These are phyloP conservation scores for Heritiera littoralis DNA, from an alignment of 345 rosid genomes.

Conservation along the genomic window DNA sequence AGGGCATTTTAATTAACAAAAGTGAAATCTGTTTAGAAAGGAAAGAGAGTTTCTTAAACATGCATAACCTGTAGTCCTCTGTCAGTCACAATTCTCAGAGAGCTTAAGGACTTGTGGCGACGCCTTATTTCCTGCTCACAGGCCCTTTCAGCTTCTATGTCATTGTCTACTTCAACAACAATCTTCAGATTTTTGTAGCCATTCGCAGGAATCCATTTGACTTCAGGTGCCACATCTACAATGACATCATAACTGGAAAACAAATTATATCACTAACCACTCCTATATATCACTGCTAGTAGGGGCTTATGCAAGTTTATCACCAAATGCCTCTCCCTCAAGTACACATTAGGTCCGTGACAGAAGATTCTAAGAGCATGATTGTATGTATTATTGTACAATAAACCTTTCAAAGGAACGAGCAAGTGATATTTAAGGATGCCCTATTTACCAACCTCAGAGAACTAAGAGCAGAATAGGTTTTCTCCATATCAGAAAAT, in stretches of 20 bases:
- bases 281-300: background rate
- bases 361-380: background rate
- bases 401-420: constrained; percentile 8
- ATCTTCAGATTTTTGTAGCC: constrained; percentile 83
- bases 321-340: background rate
- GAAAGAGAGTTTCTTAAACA: constrained; percentile 5
- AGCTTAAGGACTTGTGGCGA: constrained; percentile 74
- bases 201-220: constrained; percentile 80
- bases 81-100: constrained; percentile 64
- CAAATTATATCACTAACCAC: background rate
- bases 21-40: background rate
- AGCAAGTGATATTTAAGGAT: constrained; percentile 12
- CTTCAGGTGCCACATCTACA: constrained; percentile 87
- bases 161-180: constrained; percentile 84
- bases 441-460: constrained; percentile 46
- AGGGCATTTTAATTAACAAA: background rate
- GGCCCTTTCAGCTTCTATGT: constrained; percentile 71
- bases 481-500: constrained; percentile 80
- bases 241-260: constrained; percentile 72
- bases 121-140: constrained; percentile 74
- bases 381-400: background rate
- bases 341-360: background rate
- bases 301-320: background rate
- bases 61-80: constrained; percentile 81
- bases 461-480: constrained; percentile 56